Base-by-base conservation (phyloP, 2,329 filamentous ascomycete species). In the Claviceps sp. region DNA sequence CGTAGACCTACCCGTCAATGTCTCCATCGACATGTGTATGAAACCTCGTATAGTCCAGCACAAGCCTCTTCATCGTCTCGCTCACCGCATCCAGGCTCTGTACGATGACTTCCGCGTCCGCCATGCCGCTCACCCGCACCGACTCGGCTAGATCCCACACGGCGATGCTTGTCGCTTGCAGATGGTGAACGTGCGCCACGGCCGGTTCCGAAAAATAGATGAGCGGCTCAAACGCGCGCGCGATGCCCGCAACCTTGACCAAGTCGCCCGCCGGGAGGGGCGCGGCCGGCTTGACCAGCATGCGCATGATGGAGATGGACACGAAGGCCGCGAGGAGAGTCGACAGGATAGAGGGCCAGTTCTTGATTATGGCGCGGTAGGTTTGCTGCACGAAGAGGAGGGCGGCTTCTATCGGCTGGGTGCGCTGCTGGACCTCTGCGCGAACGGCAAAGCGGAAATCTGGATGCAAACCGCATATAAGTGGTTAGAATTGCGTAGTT, bases 141-240 rank as follows among this genome's bases (percentile, higher is more conserved):
- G 85, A 94, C 74, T 96, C 91, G 54, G 88, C 86, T 5, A 97
- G 76, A 65, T 97, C 91, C 87, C 90, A 95, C 26, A 97, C 89
- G 1, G 91, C 91, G 37, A 95, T 84, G 44, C 89, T 88, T 0
- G 90, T 95, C 51, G 93, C 88, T 66, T 95, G 89, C 48, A 97
- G 72, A 57, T 94, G 88, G 53, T 85, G 83, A 42, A 95, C 88
- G 63, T 95, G 89, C 40, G 83, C 79, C 44, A 89, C 83, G 8
- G 89, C 89, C 63, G 90, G 86, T 62, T 96, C 89, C 0, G 89
- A 95, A 64, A 94, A 95, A 71, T 93, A 93, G 56, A 97, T 94
- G 45, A 96, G 77, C 5, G 91, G 91, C 66, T 96, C 91, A 62
- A 96, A 95, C 9, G 88, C 88, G 60, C 88, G 88, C 48, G 90